phyloP scores from a whole-genome alignment of 1,284 basidiomycete genomes.

The Heterobasidion occidentale region DNA sequence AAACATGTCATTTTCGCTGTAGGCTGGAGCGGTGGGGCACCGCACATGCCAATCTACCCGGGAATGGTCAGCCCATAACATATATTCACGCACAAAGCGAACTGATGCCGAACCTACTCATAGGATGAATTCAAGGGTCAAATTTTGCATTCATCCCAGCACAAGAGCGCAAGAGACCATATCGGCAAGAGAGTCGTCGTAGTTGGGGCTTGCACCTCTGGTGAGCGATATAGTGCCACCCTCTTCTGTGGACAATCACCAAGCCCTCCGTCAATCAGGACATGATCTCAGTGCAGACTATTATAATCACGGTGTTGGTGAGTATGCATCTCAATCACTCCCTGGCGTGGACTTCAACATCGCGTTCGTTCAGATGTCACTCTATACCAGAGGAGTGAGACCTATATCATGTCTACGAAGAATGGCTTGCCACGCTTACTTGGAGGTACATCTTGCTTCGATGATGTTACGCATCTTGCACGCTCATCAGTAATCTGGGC shows the following conservation, averaged over 20 bases:
- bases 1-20: slow-evolving; percentile 56
- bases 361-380: slow-evolving; percentile 38
- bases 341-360: background rate
- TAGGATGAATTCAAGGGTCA: slow-evolving; percentile 36
- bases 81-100: background rate
- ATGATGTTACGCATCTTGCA: background rate
- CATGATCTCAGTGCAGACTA: slow-evolving; percentile 39
- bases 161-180: slow-evolving; percentile 29
- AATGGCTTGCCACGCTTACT: slow-evolving; percentile 32
- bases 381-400: slow-evolving; percentile 55
- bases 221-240: slow-evolving; percentile 14
- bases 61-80: slow-evolving; percentile 18
- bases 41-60: slow-evolving; percentile 41
- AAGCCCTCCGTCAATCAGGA: slow-evolving; percentile 9
- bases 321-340: slow-evolving; percentile 4
- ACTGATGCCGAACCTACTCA: too few relatives aligned
- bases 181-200: slow-evolving; percentile 40
- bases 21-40: slow-evolving; percentile 46
- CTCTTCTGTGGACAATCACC: background rate
- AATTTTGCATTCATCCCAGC: slow-evolving; percentile 33
- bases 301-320: slow-evolving; percentile 36
- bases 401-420: slow-evolving; percentile 51
- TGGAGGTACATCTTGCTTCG: slow-evolving; percentile 16
- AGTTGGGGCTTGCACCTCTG: slow-evolving; percentile 43
- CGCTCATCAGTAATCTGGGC: background rate